These are phyloP conservation scores for Fonsecaea monophora DNA, from an alignment of 2,329 filamentous ascomycete genomes.

Conservation along the genomic window DNA sequence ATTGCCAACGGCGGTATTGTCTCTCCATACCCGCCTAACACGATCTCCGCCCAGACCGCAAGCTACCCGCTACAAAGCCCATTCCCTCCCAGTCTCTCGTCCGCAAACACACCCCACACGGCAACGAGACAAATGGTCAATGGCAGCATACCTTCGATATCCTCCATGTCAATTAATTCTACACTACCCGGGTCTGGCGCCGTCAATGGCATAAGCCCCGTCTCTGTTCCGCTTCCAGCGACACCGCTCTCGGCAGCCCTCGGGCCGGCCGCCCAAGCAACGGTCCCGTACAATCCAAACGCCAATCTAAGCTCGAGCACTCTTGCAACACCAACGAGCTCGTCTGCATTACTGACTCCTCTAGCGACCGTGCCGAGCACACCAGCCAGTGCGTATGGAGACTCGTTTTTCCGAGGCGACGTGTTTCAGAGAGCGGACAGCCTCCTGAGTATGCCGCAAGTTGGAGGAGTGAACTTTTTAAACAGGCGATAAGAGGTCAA, in stretches of 20 bases:
- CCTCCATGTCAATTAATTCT: neutral
- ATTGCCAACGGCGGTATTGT: conserved; percentile 22
- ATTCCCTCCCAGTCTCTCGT: conserved; percentile 32
- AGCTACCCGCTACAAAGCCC: conserved; percentile 28
- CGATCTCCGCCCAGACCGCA: conserved; percentile 3
- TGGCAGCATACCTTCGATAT: conserved; percentile 8
- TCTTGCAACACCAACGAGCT: conserved; percentile 14
- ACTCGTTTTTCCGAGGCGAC: conserved; percentile 57
- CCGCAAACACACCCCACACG: conserved; percentile 39
- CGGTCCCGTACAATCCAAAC: conserved; percentile 66
- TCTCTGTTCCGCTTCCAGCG: conserved; percentile 70
- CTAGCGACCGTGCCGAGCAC: conserved; percentile 47
- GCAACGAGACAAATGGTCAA: conserved; percentile 43
- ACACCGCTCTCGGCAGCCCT: conserved; percentile 89
- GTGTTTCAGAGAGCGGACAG: conserved; percentile 58
- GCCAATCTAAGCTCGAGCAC: neutral
- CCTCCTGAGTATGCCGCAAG: conserved; percentile 48
- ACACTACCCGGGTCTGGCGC: conserved; percentile 18
- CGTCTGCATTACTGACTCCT: conserved; percentile 13
- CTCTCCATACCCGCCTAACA: conserved; percentile 10
- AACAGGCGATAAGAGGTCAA: conserved; percentile 22
- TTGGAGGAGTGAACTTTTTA: conserved; percentile 32
- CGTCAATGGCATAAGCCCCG: conserved; percentile 37
- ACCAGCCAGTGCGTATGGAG: conserved; percentile 56
- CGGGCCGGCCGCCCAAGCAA: conserved; percentile 88